These are phyloP conservation scores for Malus domestica DNA, from an alignment of 306 rosid genomes.

Conservation along the genomic window DNA sequence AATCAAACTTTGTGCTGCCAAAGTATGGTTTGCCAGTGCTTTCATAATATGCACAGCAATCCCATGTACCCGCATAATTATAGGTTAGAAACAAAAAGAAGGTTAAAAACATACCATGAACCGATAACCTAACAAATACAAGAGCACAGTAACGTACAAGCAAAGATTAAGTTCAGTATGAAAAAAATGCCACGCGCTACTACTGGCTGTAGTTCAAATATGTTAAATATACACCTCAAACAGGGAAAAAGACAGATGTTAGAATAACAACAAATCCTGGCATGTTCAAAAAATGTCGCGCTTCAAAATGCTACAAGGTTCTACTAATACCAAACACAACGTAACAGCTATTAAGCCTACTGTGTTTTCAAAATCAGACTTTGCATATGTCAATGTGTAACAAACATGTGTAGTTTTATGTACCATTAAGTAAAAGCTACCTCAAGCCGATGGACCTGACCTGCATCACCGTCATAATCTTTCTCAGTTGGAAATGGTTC, in stretches of 20 bases:
- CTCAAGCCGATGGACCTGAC: slow-evolving; percentile 69
- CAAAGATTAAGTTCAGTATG: too few species aligned
- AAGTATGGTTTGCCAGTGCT: slow-evolving; percentile 89
- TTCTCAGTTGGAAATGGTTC: slow-evolving; percentile 28
- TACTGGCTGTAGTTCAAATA: too few species aligned
- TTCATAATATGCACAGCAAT: slow-evolving; percentile 96
- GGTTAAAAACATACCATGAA: neutral
- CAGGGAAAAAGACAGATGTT: too few species aligned
- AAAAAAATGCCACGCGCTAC: too few species aligned
- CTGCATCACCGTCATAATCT: slow-evolving; percentile 37
- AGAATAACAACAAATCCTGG: too few species aligned
- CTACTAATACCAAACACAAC: too few species aligned
- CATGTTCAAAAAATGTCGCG: too few species aligned
- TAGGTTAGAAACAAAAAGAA: slow-evolving; percentile 2
- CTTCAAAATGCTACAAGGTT: too few species aligned
- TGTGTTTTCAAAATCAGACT: neutral
- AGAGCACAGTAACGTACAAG: neutral
- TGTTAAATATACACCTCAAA: too few species aligned
- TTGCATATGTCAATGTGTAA: neutral
- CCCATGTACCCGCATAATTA: slow-evolving; percentile 68
- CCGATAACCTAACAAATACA: neutral
- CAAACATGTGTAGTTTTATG: neutral
- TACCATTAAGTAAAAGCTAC: slow-evolving; percentile 37
- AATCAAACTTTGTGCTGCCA: slow-evolving; percentile 86
- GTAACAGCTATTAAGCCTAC: neutral